Conservation (phyloP, 257 asterid genomes). For the Mentha longifolia region DNA sequence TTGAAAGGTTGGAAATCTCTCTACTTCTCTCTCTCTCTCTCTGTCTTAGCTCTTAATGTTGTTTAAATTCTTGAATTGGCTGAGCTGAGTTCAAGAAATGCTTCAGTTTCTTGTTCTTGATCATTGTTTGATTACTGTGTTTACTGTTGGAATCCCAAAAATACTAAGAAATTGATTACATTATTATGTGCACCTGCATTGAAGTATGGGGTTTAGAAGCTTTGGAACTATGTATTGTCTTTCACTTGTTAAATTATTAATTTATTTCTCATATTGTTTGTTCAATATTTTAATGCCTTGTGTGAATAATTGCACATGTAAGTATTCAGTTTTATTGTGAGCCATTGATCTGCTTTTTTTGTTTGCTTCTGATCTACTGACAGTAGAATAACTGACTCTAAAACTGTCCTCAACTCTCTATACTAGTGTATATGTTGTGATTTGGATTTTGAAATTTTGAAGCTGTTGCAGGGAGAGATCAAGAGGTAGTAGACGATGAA, state of each 20-base stretch:
- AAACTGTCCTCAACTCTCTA: neutral
- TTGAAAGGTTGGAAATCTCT: conserved; percentile 29
- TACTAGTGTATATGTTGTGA: conserved; percentile 19
- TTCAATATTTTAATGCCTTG: conserved; percentile 27
- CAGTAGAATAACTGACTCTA: neutral
- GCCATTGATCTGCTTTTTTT: conserved; percentile 29
- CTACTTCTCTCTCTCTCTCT: conserved; percentile 19
- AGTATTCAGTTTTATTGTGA: conserved; percentile 8
- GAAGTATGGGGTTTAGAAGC: conserved; percentile 12
- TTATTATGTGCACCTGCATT: conserved; percentile 5
- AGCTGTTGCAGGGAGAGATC: conserved; percentile 33
- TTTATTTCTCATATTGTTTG: neutral
- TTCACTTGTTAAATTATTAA: conserved; percentile 1
- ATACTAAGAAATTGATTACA: neutral
- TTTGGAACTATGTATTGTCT: neutral
- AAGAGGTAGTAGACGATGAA: conserved; percentile 51
- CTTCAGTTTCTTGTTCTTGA: conserved; percentile 14
- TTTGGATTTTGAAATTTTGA: conserved; percentile 36
- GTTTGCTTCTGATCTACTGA: conserved; percentile 30
- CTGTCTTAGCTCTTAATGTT: no score
- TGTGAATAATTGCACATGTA: conserved; percentile 34
- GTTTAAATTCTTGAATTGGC: conserved; percentile 11
- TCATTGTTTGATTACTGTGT: neutral
- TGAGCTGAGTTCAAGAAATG: conserved; percentile 5
- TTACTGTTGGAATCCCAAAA: conserved; percentile 12